Base-by-base conservation (phyloP, 78 protist genomes). In the Chrysochromulina parva region DNA sequence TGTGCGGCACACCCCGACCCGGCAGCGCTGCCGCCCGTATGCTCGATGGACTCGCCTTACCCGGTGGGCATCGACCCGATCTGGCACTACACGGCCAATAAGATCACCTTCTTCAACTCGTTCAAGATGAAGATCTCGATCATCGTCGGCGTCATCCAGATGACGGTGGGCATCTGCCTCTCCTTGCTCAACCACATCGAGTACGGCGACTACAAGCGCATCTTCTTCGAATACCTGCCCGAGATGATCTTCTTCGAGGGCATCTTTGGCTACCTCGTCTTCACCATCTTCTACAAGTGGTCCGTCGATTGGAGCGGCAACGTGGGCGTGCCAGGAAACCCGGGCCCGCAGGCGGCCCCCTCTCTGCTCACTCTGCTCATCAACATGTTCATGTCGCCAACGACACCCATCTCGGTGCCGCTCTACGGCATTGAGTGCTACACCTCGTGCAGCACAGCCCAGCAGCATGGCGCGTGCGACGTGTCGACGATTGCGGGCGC, bases 51-150 rank as follows among this genome's bases (percentile, higher is more conserved):
- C 38, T 14, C 62, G 24, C 62, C 62, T 4, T 90, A 48, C 26
- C 89, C 54, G n/a, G 90, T 78, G 9, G 92, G 92, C 28, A 50
- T 90, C 81, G 92, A 90, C 66, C 88, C 88, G 24, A 20, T 67
- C 28, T 53, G 91, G 86, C 86, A 78, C 86, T 11, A n/a, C 54
- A 38, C 98, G 38, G 93, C 85, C 19, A 98, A 98, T 97, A 94
- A 96, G 86, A 95, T 99, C 90, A 90, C 82, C 57, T 98, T 92
- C 94, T 87, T 91, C 96, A 99, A 99, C 95, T 96, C 99, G 52
- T 93, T 97, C 98, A 99, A 99, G 94, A 99, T 99, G 99, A 99
- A 99, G 95, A 17, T 97, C 52, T 93, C 99, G 57, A 94, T 99
- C 47, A 48, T 99, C 26, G 24, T 97, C 53, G 99, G 99, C 53